These are phyloP conservation scores for Dendrobium nobile DNA, from an alignment of 106 monocot genomes.

Conservation along the genomic window DNA sequence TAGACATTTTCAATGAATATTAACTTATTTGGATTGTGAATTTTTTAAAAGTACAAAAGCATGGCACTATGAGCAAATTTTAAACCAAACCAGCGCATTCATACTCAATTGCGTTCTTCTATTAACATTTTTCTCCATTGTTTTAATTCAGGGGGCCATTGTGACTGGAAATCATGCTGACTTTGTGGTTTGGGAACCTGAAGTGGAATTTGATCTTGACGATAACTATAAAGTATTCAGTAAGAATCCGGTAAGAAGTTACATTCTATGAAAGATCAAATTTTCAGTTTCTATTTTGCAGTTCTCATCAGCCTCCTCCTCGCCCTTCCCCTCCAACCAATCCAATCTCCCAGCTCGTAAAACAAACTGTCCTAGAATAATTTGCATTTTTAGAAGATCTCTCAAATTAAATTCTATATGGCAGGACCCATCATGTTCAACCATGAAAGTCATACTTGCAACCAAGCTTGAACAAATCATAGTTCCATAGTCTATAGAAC, in stretches of 20 bases:
- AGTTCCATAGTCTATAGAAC: background rate
- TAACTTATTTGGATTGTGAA: background rate
- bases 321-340: background rate
- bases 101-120: background rate
- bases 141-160: slow-evolving; percentile 54
- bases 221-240: slow-evolving; percentile 44
- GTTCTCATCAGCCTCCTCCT: background rate
- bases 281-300: background rate
- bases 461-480: background rate
- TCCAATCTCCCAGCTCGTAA: background rate
- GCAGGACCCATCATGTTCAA: background rate
- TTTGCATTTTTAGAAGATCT: background rate
- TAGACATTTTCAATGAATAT: background rate
- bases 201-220: slow-evolving; percentile 64
- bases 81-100: background rate
- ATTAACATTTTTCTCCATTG: background rate
- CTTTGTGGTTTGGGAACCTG: slow-evolving; percentile 89
- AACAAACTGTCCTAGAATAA: background rate
- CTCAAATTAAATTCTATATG: background rate
- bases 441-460: background rate
- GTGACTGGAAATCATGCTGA: slow-evolving; percentile 72
- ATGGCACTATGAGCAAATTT: background rate
- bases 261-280: background rate
- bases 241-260: slow-evolving; percentile 58
- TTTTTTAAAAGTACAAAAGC: background rate